These are phyloP conservation scores for Erysimum pusillum DNA, from an alignment of 441 rosid species.

Conservation along the genomic window DNA sequence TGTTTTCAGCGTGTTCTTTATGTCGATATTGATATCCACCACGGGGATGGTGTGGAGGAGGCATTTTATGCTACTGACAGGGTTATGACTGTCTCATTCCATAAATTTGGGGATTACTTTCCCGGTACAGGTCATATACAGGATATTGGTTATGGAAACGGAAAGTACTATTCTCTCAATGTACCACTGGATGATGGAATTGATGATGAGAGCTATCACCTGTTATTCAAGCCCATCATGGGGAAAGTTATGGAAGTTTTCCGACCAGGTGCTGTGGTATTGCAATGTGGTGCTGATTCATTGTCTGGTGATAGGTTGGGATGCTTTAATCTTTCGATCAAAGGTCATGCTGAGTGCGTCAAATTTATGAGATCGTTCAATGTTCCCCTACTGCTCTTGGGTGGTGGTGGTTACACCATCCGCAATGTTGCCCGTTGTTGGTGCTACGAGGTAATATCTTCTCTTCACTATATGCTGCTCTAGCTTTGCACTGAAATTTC, in stretches of 20 bases:
- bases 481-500: slow-evolving; percentile 20
- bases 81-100: slow-evolving; percentile 86
- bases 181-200: slow-evolving; percentile 88
- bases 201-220: slow-evolving; percentile 84
- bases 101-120: slow-evolving; percentile 82
- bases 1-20: slow-evolving; percentile 74
- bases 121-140: slow-evolving; percentile 82
- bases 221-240: slow-evolving; percentile 73
- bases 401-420: slow-evolving; percentile 85
- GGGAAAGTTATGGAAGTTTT: slow-evolving; percentile 83
- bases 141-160: slow-evolving; percentile 67
- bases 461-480: slow-evolving; percentile 11
- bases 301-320: slow-evolving; percentile 83
- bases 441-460: slow-evolving; percentile 74
- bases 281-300: slow-evolving; percentile 86
- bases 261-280: slow-evolving; percentile 77
- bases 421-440: slow-evolving; percentile 88
- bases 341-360: slow-evolving; percentile 84
- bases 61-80: slow-evolving; percentile 83
- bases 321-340: slow-evolving; percentile 83
- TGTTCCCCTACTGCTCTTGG: slow-evolving; percentile 73
- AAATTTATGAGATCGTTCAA: slow-evolving; percentile 83
- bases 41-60: slow-evolving; percentile 85
- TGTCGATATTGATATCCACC: slow-evolving; percentile 87
- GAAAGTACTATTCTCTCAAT: slow-evolving; percentile 81